phyloP scores from a whole-genome alignment of 1,139 yeast genomes.

The Yamadazyma jaroonii region DNA sequence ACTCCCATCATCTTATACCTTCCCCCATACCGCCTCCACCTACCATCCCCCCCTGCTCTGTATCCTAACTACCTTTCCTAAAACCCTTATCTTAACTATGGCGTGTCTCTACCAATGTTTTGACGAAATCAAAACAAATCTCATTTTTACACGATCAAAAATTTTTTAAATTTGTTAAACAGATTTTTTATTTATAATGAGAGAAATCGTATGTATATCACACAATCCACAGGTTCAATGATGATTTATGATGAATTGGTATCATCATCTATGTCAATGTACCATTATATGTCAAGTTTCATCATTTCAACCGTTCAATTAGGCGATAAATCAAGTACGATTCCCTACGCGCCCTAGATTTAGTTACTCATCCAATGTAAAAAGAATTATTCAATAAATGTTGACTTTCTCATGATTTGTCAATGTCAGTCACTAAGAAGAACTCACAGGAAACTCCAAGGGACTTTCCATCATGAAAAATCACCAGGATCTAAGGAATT shows the following conservation, averaged over 20 bases:
- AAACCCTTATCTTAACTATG: not conserved
- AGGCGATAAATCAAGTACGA: not conserved
- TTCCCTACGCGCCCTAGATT: constrained; percentile 1
- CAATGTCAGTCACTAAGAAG: too few relatives aligned
- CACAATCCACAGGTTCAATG: too few relatives aligned
- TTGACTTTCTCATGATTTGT: too few relatives aligned
- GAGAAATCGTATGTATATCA: constrained; percentile 52
- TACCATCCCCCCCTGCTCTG: too few relatives aligned
- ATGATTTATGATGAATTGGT: too few relatives aligned
- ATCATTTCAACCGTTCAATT: not conserved
- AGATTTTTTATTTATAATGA: constrained; percentile 25
- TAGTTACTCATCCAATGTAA: not conserved
- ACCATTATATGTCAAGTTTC: too few relatives aligned
- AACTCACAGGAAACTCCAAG: too few relatives aligned
- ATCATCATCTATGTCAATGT: too few relatives aligned
- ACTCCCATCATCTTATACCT: too few relatives aligned
- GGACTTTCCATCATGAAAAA: too few relatives aligned
- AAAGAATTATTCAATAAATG: not conserved
- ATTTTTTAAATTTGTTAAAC: constrained; percentile 3
- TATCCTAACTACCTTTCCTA: not conserved
- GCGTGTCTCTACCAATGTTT: constrained; percentile 5
- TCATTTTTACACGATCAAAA: constrained; percentile 16
- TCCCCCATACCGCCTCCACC: too few relatives aligned
- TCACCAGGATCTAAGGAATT: too few relatives aligned
- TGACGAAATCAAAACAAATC: constrained; percentile 20